Conservation (phyloP, 163 green algal species). For the Trebouxiophyceae sp. region DNA sequence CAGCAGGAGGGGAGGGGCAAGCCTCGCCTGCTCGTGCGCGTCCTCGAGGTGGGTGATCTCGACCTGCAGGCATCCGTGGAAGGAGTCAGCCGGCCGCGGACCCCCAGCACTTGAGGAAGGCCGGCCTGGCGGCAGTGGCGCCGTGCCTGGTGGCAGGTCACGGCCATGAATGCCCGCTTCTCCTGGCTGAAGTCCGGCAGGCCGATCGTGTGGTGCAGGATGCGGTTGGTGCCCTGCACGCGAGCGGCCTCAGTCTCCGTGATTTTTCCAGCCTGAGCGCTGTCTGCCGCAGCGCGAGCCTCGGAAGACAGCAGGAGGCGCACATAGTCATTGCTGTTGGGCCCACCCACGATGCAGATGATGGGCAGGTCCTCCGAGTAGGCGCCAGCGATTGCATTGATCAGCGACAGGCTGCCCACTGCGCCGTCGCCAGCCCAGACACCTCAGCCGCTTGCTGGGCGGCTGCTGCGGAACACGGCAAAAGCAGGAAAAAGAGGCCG, state of each 20-base stretch:
- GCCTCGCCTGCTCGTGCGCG: slow-evolving; percentile 27
- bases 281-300: no score
- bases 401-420: slow-evolving; percentile 46
- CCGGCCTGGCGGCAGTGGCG: no score
- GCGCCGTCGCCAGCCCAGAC: slow-evolving; percentile 13
- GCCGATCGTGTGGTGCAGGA: slow-evolving; percentile 63
- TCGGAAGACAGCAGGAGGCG: no score
- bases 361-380: slow-evolving; percentile 68
- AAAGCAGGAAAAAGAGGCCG: background rate
- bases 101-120: no score
- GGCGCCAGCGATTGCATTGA: slow-evolving; percentile 54
- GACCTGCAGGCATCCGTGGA: slow-evolving; percentile 27
- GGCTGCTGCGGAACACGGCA: background rate
- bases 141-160: background rate
- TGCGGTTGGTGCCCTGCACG: slow-evolving; percentile 39
- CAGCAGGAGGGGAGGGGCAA: no score
- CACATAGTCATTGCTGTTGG: slow-evolving; percentile 76
- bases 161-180: slow-evolving; percentile 5
- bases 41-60: slow-evolving; percentile 55
- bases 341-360: slow-evolving; percentile 45
- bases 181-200: slow-evolving; percentile 26
- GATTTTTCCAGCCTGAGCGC: no score
- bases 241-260: no score
- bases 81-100: no score
- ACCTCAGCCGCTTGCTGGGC: background rate